Conservation (phyloP, 352 stramenopile genomes). For the Globisporangium solare region DNA sequence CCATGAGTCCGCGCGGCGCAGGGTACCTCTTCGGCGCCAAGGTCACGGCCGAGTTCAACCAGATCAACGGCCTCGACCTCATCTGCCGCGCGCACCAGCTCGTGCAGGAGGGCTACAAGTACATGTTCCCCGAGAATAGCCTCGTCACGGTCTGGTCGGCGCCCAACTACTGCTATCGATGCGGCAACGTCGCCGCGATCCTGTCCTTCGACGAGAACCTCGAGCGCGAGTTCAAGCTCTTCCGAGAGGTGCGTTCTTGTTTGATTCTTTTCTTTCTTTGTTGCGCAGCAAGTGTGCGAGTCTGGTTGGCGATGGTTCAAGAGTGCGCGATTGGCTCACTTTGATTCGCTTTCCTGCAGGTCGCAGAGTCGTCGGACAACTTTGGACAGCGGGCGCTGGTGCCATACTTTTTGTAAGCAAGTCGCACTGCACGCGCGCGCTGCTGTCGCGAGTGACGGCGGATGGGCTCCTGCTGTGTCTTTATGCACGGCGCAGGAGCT, state of each 20-base stretch:
- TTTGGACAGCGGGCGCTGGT: conserved; percentile 72
- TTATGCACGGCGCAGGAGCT: no score
- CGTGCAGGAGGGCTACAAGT: conserved; percentile 90
- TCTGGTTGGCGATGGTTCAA: conserved; percentile 9
- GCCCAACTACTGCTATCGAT: conserved; percentile 86
- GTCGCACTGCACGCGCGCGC: no score
- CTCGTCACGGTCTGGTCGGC: conserved; percentile 83
- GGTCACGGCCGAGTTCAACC: conserved; percentile 88
- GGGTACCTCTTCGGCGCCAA: conserved; percentile 87
- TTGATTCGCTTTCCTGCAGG: conserved; percentile 24
- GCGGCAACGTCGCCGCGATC: conserved; percentile 81
- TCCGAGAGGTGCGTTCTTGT: conserved; percentile 81
- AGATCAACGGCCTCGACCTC: conserved; percentile 88
- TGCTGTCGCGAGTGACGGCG: no score
- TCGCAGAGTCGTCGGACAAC: conserved; percentile 79
- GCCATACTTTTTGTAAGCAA: conserved; percentile 83
- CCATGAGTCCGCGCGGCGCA: conserved; percentile 84
- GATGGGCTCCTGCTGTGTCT: no score
- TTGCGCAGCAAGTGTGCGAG: conserved; percentile 7
- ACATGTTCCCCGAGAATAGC: conserved; percentile 86
- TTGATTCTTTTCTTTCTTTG: no score
- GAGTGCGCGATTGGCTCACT: not conserved
- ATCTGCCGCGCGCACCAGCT: conserved; percentile 89
- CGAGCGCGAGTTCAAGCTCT: conserved; percentile 85
- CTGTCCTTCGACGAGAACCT: conserved; percentile 81